These are phyloP conservation scores for Chrysopogon serrulatus DNA, from an alignment of 176 grass and related monocot species.

Conservation along the genomic window DNA sequence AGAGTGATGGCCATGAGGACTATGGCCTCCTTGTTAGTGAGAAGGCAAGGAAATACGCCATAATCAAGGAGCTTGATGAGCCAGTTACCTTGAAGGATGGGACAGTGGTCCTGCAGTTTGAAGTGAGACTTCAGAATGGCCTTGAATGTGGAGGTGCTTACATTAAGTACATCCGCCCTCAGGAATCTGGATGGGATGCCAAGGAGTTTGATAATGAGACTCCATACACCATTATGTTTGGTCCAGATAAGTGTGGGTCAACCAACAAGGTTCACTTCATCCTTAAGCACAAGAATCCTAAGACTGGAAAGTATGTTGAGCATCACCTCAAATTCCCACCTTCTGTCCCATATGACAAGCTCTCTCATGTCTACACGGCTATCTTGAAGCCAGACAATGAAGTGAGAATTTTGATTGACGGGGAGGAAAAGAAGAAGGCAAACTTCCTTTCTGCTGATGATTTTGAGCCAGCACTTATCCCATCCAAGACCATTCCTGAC, in stretches of 20 bases:
- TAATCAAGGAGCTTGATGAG: conserved; percentile 81
- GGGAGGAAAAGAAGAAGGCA: conserved; percentile 82
- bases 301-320: conserved; percentile 85
- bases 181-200: conserved; percentile 60
- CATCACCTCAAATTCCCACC: conserved; percentile 95
- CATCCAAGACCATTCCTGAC: conserved; percentile 87
- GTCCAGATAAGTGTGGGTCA: conserved; percentile 95
- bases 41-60: conserved; percentile 80
- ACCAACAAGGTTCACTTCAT: conserved; percentile 99
- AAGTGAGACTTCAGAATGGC: conserved; percentile 89
- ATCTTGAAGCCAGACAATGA: conserved; percentile 88
- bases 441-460: conserved; percentile 83
- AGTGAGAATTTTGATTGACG: conserved; percentile 82
- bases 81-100: conserved; percentile 72
- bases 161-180: conserved; percentile 80
- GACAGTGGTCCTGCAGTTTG: conserved; percentile 75
- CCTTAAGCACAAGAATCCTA: conserved; percentile 90
- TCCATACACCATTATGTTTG: conserved; percentile 98
- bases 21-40: conserved; percentile 90
- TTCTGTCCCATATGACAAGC: conserved; percentile 84
- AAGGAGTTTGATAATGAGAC: conserved; percentile 93
- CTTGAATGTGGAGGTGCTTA: conserved; percentile 97
- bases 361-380: conserved; percentile 93
- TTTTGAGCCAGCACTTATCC: conserved; percentile 88
- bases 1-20: conserved; percentile 95